Evolutionary conservation across 208 protist species (phyloP).

Genomic region (Acanthamoeba divionensis): DNA sequence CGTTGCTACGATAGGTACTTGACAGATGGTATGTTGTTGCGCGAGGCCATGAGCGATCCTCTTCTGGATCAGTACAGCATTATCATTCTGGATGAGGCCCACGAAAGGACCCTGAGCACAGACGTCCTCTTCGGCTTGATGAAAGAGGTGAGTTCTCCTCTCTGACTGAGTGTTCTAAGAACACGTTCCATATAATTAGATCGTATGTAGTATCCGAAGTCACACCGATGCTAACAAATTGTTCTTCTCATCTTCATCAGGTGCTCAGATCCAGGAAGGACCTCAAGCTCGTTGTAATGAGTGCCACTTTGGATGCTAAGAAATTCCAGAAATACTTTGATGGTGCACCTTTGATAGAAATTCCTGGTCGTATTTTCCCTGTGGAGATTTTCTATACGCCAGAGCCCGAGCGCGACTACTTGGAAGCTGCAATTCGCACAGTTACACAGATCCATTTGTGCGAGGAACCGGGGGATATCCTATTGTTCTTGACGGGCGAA

Average conservation of each 20-base stretch:
- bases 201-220: background rate
- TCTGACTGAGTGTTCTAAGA: constrained; percentile 8
- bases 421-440: constrained; percentile 87
- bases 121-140: constrained; percentile 90
- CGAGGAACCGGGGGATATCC: constrained; percentile 90
- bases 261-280: constrained; percentile 76
- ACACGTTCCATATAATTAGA: constrained; percentile 49
- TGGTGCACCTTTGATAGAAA: constrained; percentile 77
- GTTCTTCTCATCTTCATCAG: constrained; percentile 28
- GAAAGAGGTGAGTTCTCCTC: constrained; percentile 78
- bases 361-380: constrained; percentile 83
- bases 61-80: constrained; percentile 79
- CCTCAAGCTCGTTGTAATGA: constrained; percentile 90
- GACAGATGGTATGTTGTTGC: constrained; percentile 89
- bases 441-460: constrained; percentile 84
- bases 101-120: constrained; percentile 94
- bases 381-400: constrained; percentile 90
- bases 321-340: constrained; percentile 92
- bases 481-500: constrained; percentile 97
- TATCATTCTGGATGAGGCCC: constrained; percentile 92
- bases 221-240: background rate
- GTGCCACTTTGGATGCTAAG: constrained; percentile 89
- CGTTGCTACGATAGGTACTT: constrained; percentile 63
- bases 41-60: constrained; percentile 86
- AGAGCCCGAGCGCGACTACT: constrained; percentile 89